A percentile compares a stretch with the other conserved stretches of the same genome.
Evolutionary conservation across 495 filamentous ascomycete species (phyloP).

Genomic region (Penicillium paradoxum): DNA sequence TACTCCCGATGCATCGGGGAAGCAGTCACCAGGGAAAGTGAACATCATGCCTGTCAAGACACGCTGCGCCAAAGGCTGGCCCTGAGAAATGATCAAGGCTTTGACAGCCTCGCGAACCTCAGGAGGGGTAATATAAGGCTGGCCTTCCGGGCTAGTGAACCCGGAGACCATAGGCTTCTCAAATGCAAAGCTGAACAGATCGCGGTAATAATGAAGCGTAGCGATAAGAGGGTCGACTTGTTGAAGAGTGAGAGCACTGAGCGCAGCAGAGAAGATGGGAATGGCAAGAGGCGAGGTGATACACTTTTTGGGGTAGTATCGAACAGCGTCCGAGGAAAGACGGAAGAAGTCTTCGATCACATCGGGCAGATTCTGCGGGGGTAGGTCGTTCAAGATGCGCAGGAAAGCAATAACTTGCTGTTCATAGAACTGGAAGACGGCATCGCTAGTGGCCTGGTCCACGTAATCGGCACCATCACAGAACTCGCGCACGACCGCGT

Average conservation of each 20-base stretch:
- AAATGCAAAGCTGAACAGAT: conserved; percentile 84
- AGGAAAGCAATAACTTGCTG: conserved; percentile 85
- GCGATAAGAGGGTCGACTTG: conserved; percentile 87
- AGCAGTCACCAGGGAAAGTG: conserved; percentile 89
- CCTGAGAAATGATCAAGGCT: conserved; percentile 62
- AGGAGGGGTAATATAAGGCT: conserved; percentile 47
- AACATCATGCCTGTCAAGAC: conserved; percentile 98
- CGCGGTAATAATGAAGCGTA: conserved; percentile 87
- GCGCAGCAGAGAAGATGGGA: conserved; percentile 79
- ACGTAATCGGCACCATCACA: conserved; percentile 81
- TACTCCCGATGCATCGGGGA: conserved; percentile 89
- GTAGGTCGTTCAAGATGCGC: conserved; percentile 77
- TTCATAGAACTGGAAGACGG: conserved; percentile 92
- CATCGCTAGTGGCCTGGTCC: conserved; percentile 73
- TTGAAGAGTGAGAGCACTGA: conserved; percentile 78
- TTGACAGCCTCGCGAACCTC: conserved; percentile 69
- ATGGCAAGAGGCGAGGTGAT: conserved; percentile 71
- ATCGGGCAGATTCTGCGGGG: conserved; percentile 85
- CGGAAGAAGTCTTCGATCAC: conserved; percentile 99
- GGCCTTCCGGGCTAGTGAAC: conserved; percentile 44
- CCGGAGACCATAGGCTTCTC: conserved; percentile 69
- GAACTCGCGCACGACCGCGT: conserved; percentile 91
- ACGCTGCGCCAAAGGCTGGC: conserved; percentile 75
- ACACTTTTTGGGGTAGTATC: conserved; percentile 82
- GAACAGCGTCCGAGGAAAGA: conserved; percentile 78